phyloP scores from a whole-genome alignment of 1,139 yeast genomes.

The Starmera stellimalicola region DNA sequence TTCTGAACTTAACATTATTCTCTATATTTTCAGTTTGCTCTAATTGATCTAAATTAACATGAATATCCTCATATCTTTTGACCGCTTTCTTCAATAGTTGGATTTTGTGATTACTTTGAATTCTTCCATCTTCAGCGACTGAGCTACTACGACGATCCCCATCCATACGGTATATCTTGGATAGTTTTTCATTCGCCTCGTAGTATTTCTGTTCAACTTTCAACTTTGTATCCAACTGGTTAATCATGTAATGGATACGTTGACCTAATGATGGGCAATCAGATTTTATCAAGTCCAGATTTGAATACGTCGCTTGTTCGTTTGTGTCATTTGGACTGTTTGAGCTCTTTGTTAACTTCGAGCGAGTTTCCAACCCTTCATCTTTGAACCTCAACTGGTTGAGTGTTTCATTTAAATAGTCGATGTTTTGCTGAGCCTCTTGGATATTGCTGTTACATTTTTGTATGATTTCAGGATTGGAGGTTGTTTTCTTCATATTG shows the following conservation, averaged over 20 bases:
- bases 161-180: slow-evolving; percentile 77
- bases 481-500: slow-evolving; percentile 66
- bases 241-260: slow-evolving; percentile 89
- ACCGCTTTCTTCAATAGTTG: slow-evolving; percentile 75
- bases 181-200: slow-evolving; percentile 85
- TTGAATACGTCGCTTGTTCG: slow-evolving; percentile 27
- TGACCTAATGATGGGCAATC: slow-evolving; percentile 96
- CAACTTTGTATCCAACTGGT: slow-evolving; percentile 83
- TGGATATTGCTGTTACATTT: slow-evolving; percentile 84
- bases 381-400: slow-evolving; percentile 45
- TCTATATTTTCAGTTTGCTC: slow-evolving; percentile 53
- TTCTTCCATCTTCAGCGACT: slow-evolving; percentile 82
- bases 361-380: slow-evolving; percentile 9
- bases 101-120: slow-evolving; percentile 80
- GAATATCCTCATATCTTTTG: slow-evolving; percentile 84
- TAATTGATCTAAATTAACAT: slow-evolving; percentile 41
- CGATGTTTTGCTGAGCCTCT: slow-evolving; percentile 86
- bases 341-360: slow-evolving; percentile 5
- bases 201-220: slow-evolving; percentile 91
- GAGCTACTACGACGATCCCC: slow-evolving; percentile 81
- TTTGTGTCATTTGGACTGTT: not conserved
- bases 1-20: slow-evolving; percentile 59
- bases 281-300: slow-evolving; percentile 77
- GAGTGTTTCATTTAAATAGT: slow-evolving; percentile 74
- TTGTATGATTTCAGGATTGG: slow-evolving; percentile 75